Evolutionary conservation across 1,139 yeast species (phyloP).

Genomic region (Saccharomyces hybrid): DNA sequence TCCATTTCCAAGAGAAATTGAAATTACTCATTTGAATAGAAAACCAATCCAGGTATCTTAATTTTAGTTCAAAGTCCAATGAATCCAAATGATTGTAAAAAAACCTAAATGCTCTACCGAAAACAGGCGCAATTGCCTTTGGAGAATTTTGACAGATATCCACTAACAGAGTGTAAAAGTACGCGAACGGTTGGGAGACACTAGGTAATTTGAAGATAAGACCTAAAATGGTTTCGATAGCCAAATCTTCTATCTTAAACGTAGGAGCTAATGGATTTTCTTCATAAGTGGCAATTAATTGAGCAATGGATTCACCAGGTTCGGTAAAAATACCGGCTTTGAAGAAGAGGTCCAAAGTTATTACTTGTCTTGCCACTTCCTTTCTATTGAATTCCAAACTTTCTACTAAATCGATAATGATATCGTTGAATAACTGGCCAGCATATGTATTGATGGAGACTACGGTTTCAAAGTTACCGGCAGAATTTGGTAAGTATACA

Average conservation of each 20-base stretch:
- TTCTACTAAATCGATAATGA: slow-evolving; percentile 64
- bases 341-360: slow-evolving; percentile 69
- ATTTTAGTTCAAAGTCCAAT: slow-evolving; percentile 68
- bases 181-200: slow-evolving; percentile 60
- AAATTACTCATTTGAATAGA: slow-evolving; percentile 88
- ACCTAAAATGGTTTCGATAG: slow-evolving; percentile 74
- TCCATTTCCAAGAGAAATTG: slow-evolving; percentile 97
- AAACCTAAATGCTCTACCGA: slow-evolving; percentile 87
- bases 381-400: slow-evolving; percentile 82
- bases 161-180: slow-evolving; percentile 79
- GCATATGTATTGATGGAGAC: slow-evolving; percentile 57
- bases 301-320: slow-evolving; percentile 77
- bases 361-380: slow-evolving; percentile 78
- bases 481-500: slow-evolving; percentile 46
- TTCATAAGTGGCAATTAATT: slow-evolving; percentile 41
- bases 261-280: slow-evolving; percentile 45
- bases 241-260: slow-evolving; percentile 88
- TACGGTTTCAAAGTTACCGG: slow-evolving; percentile 54
- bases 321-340: slow-evolving; percentile 65
- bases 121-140: slow-evolving; percentile 87
- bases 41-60: slow-evolving; percentile 84
- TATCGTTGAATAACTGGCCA: slow-evolving; percentile 64
- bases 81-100: slow-evolving; percentile 61
- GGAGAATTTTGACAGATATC: slow-evolving; percentile 85
- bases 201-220: slow-evolving; percentile 70